Conservation (phyloP, 805 yeast genomes). For the Myxozyma monticola region DNA sequence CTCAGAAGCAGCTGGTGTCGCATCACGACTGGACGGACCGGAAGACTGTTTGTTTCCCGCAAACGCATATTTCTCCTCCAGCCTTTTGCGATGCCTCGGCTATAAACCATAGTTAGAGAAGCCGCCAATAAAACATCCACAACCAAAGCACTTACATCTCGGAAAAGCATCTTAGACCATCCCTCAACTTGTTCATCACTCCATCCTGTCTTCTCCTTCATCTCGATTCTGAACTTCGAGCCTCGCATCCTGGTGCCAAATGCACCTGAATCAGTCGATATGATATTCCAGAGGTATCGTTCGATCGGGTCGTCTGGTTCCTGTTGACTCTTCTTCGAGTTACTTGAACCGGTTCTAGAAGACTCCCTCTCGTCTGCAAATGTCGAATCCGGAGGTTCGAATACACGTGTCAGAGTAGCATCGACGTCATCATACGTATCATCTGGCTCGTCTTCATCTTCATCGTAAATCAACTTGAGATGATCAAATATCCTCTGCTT, state of each 20-base stretch:
- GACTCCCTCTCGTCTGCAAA: not conserved
- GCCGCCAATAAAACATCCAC: not conserved
- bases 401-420: slow-evolving; percentile 31
- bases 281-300: slow-evolving; percentile 54
- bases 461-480: slow-evolving; percentile 27
- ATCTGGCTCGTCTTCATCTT: slow-evolving; percentile 32
- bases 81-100: slow-evolving; percentile 50
- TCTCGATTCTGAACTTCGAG: slow-evolving; percentile 38
- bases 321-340: not conserved
- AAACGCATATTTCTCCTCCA: slow-evolving; percentile 64
- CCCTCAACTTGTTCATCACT: slow-evolving; percentile 91
- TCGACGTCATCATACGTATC: slow-evolving; percentile 40
- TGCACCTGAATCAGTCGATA: slow-evolving; percentile 51
- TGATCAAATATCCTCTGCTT: slow-evolving; percentile 27
- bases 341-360: not conserved
- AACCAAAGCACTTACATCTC: slow-evolving; percentile 47
- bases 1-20: no score
- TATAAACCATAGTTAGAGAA: not conserved
- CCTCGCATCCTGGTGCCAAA: slow-evolving; percentile 55
- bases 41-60: slow-evolving; percentile 42
- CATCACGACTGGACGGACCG: no score
- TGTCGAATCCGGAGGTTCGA: slow-evolving; percentile 16
- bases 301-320: slow-evolving; percentile 45
- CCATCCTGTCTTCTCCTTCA: slow-evolving; percentile 50
- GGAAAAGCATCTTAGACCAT: slow-evolving; percentile 77